Base-by-base conservation (phyloP, 257 asterid species). In the Solanum pennellii region DNA sequence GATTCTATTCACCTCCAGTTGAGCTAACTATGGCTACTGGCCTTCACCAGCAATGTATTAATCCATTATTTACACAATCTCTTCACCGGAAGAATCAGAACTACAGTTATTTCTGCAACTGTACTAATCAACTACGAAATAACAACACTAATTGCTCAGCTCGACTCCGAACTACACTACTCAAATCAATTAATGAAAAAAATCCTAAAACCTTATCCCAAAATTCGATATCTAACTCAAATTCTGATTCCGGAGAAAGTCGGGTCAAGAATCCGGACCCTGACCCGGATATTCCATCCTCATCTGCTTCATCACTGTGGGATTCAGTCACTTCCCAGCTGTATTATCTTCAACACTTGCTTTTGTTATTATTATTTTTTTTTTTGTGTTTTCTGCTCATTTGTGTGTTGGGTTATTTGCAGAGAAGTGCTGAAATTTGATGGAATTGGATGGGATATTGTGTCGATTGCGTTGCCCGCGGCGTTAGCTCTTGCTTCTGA, bases 401-500 rank as follows among this genome's bases (percentile, higher is more conserved):
- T 83, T 68, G 68, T 37, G 42, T 10, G 69, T 45, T 86, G 88
- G 60, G 71, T 72, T 86, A 88, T 90, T 59, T 89, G 82, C 88
- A 96, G 99, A 91, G 91, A 91, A 82, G 91, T 37, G 62, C 89
- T 93, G 86, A 93, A 87, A 84, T 85, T 94, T 74, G 98, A 92
- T 90, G 98, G 94, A 68, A 88, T 94, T 56, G 97, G 95, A 86
- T 47, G 91, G 92, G 95, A 96, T 66, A 94, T 96, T 86, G 86
- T 96, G 86, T 94, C 98, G 7, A 95, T 96, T 82, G 98, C 99
- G 31, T 66, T 93, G 87, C 98, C 98, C 1, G 98, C 99, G 4
- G 98, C 99, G 31, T 87, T 96, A 89, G 98, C 99, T 88, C 98
- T 96, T 47, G 95, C 96, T 0, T 98, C 98, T 39, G 99, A 96